phyloP scores from a whole-genome alignment of 768 basidiomycete species.

The Leucocoprinus birnbaumii region DNA sequence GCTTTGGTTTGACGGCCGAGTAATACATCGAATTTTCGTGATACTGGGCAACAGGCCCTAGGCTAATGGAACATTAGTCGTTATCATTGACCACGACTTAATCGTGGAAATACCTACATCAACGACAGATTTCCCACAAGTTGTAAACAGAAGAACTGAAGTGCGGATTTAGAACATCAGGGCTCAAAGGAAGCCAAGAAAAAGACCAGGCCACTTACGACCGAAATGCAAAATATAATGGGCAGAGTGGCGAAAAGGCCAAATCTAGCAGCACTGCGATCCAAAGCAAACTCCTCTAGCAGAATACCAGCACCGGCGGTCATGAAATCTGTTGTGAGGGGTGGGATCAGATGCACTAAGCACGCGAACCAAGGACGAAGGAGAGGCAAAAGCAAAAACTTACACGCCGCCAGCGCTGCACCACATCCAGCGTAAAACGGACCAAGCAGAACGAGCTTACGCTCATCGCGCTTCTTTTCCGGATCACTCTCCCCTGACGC shows the following conservation, averaged over 20 bases:
- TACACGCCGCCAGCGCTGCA: slow-evolving; percentile 61
- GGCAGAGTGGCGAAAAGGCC: slow-evolving; percentile 63
- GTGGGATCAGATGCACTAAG: background rate
- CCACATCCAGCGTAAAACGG: slow-evolving; percentile 72
- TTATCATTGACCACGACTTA: slow-evolving; percentile 16
- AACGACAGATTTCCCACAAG: slow-evolving; percentile 64
- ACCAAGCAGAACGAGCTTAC: slow-evolving; percentile 56
- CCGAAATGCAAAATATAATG: slow-evolving; percentile 72
- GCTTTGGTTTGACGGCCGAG: slow-evolving; percentile 64
- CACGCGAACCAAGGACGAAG: slow-evolving; percentile 5
- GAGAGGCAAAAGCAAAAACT: slow-evolving; percentile 24
- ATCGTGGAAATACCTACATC: slow-evolving; percentile 30
- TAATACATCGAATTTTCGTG: slow-evolving; percentile 84
- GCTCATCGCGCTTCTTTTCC: slow-evolving; percentile 38
- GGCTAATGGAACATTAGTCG: slow-evolving; percentile 20
- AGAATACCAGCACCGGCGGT: slow-evolving; percentile 58
- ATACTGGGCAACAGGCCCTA: slow-evolving; percentile 85
- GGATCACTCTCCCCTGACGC: slow-evolving; percentile 22
- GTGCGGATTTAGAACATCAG: background rate
- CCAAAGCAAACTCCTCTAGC: slow-evolving; percentile 66
- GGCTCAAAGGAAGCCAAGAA: background rate
- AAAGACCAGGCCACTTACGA: slow-evolving; percentile 46
- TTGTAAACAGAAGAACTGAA: slow-evolving; percentile 75
- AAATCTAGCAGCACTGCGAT: slow-evolving; percentile 61
- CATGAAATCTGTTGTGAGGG: slow-evolving; percentile 45